Conservation (phyloP, 768 basidiomycete genomes). For the Kwoniella shandongensis region DNA sequence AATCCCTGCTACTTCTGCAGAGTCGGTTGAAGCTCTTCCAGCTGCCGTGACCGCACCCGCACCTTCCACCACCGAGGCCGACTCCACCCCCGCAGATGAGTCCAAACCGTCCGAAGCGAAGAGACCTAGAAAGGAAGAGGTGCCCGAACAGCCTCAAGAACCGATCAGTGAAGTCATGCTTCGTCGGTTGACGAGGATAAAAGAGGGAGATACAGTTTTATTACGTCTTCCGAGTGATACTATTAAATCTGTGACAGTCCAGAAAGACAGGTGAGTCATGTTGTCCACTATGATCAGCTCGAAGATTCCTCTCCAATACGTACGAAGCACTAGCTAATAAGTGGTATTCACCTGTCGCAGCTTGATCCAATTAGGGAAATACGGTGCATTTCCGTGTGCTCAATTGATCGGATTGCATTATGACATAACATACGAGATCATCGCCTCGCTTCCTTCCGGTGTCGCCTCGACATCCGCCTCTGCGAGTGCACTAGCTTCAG, state of each 20-base stretch:
- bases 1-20: neutral
- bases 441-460: slow-evolving; percentile 2
- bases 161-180: slow-evolving; percentile 35
- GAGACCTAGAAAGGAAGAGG: neutral
- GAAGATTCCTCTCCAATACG: too few species aligned
- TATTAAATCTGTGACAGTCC: slow-evolving; percentile 70
- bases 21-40: neutral
- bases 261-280: slow-evolving; percentile 65
- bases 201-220: slow-evolving; percentile 73
- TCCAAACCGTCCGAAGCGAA: slow-evolving; percentile 5
- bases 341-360: slow-evolving; percentile 54
- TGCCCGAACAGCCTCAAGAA: slow-evolving; percentile 14
- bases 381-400: slow-evolving; percentile 75
- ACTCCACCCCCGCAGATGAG: neutral
- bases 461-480: neutral
- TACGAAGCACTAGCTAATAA: too few species aligned
- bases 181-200: slow-evolving; percentile 56
- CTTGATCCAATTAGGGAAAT: slow-evolving; percentile 73
- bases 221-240: slow-evolving; percentile 76
- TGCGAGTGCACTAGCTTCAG: neutral
- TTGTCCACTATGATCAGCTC: neutral
- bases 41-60: neutral
- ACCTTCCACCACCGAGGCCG: neutral
- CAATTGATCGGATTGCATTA: slow-evolving; percentile 80
- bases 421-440: slow-evolving; percentile 84